Conservation (phyloP, 2,329 filamentous ascomycete species). For the Plectosphaerella sp. region DNA sequence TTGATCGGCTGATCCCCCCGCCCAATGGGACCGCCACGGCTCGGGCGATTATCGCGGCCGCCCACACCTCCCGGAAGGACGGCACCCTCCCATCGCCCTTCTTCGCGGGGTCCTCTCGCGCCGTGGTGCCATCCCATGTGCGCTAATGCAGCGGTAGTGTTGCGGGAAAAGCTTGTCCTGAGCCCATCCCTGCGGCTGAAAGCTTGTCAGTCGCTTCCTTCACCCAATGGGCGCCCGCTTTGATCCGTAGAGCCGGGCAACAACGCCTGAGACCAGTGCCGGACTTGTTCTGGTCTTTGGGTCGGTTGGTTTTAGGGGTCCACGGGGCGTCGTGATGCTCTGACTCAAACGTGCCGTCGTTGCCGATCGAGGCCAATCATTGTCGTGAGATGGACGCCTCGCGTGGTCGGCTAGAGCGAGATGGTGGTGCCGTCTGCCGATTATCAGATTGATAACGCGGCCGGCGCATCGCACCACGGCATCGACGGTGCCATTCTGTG, state of each 20-base stretch:
- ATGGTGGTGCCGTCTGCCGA: neutral
- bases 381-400: too few relatives aligned
- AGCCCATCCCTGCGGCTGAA: neutral
- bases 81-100: neutral
- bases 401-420: too few relatives aligned
- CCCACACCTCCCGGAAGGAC: neutral
- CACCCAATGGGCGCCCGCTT: too few relatives aligned
- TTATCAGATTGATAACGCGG: conserved; percentile 4
- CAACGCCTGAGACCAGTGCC: too few relatives aligned
- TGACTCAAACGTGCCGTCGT: neutral
- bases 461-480: neutral
- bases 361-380: too few relatives aligned
- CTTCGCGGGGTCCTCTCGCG: neutral
- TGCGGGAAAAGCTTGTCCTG: conserved; percentile 1
- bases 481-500: too few relatives aligned
- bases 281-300: too few relatives aligned
- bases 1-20: too few relatives aligned
- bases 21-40: neutral
- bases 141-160: conserved; percentile 1
- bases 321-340: neutral
- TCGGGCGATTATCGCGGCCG: neutral
- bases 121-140: neutral
- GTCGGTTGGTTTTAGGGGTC: neutral
- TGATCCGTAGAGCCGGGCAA: too few relatives aligned
- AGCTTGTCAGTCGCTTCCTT: neutral